Percentiles rank a stretch among this genome's conserved stretches.
phyloP scores from a whole-genome alignment of 345 rosid genomes.

The Luvunga scandens region DNA sequence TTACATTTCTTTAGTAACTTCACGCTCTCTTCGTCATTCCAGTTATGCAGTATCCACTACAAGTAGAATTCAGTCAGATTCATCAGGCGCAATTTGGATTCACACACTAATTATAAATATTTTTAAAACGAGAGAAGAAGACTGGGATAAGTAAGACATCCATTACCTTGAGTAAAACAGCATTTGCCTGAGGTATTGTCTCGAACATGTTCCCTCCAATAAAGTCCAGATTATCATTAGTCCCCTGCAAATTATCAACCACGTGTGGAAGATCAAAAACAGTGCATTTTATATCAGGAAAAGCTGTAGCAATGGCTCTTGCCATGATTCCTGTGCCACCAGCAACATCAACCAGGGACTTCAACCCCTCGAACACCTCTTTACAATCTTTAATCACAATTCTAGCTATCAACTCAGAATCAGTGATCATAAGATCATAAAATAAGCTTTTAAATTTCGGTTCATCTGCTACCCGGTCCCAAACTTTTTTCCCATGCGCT shows the following conservation, averaged over 20 bases:
- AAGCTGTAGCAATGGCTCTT: conserved; percentile 20
- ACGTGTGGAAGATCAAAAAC: conserved; percentile 45
- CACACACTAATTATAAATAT: too few species aligned
- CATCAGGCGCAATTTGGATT: too few species aligned
- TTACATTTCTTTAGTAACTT: background rate
- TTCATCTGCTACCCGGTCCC: too few species aligned
- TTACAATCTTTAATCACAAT: conserved; percentile 5
- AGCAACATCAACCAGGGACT: background rate
- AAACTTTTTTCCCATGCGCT: too few species aligned
- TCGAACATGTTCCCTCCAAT: too few species aligned
- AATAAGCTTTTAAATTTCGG: background rate
- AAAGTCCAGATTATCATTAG: too few species aligned
- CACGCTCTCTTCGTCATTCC: background rate
- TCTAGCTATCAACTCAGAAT: background rate
- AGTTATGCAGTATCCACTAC: background rate
- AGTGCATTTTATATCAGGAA: conserved; percentile 30
- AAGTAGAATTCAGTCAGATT: too few species aligned
- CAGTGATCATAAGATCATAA: conserved; percentile 17
- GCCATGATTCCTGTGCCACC: conserved; percentile 20
- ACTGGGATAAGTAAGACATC: too few species aligned
- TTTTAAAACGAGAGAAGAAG: too few species aligned
- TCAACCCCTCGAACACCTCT: conserved; percentile 7
- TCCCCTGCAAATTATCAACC: conserved; percentile 19
- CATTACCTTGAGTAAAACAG: too few species aligned
- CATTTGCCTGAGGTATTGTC: too few species aligned